Evolutionary conservation across 2,329 filamentous ascomycete genomes (phyloP).

Genomic region (Cercospora janseana): DNA sequence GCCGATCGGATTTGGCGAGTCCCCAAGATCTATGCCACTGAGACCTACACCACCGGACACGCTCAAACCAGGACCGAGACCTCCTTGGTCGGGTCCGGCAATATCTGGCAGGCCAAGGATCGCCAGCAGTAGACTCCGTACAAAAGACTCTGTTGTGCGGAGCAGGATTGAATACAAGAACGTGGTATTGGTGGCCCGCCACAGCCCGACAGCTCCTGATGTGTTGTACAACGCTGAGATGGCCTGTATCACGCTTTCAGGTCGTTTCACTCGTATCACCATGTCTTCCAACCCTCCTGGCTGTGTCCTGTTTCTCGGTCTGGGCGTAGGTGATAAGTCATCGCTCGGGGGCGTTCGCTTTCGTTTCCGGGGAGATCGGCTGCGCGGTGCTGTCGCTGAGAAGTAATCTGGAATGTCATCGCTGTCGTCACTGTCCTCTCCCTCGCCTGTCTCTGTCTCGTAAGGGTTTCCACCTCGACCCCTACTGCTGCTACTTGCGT

Average conservation of each 20-base stretch:
- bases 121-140: constrained; percentile 83
- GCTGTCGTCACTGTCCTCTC: constrained; percentile 22
- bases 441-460: constrained; percentile 29
- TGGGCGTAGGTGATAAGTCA: constrained; percentile 33
- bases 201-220: constrained; percentile 86
- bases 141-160: constrained; percentile 87
- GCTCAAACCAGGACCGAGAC: constrained; percentile 55
- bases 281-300: constrained; percentile 40
- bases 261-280: constrained; percentile 67
- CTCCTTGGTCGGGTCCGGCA: constrained; percentile 72
- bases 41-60: constrained; percentile 37
- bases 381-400: constrained; percentile 63
- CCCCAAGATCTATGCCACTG: constrained; percentile 70
- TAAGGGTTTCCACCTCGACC: constrained; percentile 26
- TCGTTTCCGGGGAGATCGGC: constrained; percentile 46
- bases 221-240: constrained; percentile 85
- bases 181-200: constrained; percentile 89
- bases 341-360: constrained; percentile 32
- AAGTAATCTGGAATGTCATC: constrained; percentile 76
- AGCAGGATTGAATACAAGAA: constrained; percentile 88
- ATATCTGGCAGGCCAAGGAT: constrained; percentile 86
- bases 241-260: constrained; percentile 81
- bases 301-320: constrained; percentile 29
- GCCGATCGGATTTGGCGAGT: constrained; percentile 76
- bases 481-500: constrained; percentile 14